phyloP scores from a whole-genome alignment of 139 green algal genomes.

The Asterochloris erici region DNA sequence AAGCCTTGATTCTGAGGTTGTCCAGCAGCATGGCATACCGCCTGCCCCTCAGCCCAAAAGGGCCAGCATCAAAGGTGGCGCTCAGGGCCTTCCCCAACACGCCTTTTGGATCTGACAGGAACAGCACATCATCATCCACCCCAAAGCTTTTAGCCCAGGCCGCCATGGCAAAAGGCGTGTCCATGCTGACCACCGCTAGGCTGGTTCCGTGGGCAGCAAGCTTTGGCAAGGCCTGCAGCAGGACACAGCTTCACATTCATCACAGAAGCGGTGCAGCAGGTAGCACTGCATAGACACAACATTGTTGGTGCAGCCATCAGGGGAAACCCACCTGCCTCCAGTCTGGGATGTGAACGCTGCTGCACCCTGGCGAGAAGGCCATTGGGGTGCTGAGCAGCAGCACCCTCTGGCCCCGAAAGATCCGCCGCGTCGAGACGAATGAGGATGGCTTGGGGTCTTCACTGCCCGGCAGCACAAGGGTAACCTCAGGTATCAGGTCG shows the following conservation, averaged over 20 bases:
- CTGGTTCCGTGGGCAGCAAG: background rate
- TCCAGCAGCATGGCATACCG: background rate
- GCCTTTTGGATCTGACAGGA: slow-evolving; percentile 8
- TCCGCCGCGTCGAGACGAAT: background rate
- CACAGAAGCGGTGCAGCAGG: background rate
- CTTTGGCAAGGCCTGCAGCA: background rate
- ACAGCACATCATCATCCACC: background rate
- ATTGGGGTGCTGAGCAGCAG: slow-evolving; percentile 13
- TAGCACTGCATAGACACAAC: background rate
- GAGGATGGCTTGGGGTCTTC: background rate
- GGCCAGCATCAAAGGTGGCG: slow-evolving; percentile 10
- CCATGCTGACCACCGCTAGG: slow-evolving; percentile 12
- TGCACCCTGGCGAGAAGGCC: slow-evolving; percentile 13
- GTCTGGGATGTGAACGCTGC: slow-evolving; percentile 6
- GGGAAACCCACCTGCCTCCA: slow-evolving; percentile 2
- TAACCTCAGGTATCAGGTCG: background rate
- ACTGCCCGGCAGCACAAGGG: background rate
- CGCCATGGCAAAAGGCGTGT: slow-evolving; percentile 11
- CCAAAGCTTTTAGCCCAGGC: background rate
- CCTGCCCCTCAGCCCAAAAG: slow-evolving; percentile 5
- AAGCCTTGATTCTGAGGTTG: no score
- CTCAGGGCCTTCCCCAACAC: slow-evolving; percentile 2
- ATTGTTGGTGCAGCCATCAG: background rate
- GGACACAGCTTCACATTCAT: background rate
- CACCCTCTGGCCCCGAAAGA: background rate